Percentiles rank a stretch among this genome's conserved stretches.
Conservation (phyloP, 2,329 filamentous ascomycete genomes). For the Fusarium goolgardi region DNA sequence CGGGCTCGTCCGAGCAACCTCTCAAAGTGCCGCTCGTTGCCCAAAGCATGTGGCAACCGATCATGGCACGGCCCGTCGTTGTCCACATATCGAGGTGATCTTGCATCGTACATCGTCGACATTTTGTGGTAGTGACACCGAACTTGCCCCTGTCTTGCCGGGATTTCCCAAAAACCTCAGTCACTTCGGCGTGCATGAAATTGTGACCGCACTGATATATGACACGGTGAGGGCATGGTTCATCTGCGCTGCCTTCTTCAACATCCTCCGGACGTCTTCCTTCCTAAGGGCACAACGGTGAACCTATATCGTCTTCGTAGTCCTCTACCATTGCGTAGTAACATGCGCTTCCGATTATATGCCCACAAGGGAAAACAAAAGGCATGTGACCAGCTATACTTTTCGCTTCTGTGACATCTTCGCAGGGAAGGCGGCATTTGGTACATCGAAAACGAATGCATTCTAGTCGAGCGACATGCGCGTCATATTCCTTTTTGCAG, state of each 20-base stretch:
- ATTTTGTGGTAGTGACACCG: constrained; percentile 2
- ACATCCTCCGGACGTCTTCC: constrained; percentile 25
- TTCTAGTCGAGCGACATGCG: background rate
- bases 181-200: background rate
- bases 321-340: constrained; percentile 9
- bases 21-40: background rate
- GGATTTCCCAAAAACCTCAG: background rate
- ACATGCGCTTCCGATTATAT: constrained; percentile 37
- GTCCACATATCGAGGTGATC: constrained; percentile 25
- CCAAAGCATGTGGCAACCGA: constrained; percentile 3
- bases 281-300: constrained; percentile 34
- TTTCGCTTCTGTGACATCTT: background rate
- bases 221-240: constrained; percentile 30
- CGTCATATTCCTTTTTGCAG: too few species aligned
- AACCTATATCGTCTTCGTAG: background rate
- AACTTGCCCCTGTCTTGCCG: background rate
- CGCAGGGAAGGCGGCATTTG: constrained; percentile 30
- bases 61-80: background rate
- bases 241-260: background rate
- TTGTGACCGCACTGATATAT: constrained; percentile 33
- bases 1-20: background rate
- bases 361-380: constrained; percentile 38
- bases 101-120: constrained; percentile 29
- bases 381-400: background rate
- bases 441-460: constrained; percentile 38